Evolutionary conservation across 345 rosid species (phyloP).

Genomic region (Populus ilicifolia): DNA sequence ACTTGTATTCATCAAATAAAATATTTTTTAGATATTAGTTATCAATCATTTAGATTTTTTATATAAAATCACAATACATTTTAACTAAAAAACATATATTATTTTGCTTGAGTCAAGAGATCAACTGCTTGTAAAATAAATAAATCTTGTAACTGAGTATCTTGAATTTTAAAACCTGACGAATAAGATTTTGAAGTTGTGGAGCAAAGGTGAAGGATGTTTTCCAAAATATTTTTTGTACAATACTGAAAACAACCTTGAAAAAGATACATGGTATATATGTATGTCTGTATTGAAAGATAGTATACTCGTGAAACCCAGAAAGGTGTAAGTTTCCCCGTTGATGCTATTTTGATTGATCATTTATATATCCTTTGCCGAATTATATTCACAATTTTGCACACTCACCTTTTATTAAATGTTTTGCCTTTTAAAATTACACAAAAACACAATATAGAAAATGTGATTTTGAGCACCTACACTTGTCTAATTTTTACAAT

Average conservation of each 20-base stretch:
- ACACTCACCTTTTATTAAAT: neutral
- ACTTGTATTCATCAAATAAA: rapidly evolving
- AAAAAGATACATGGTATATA: neutral
- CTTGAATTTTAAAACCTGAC: neutral
- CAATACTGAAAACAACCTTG: neutral
- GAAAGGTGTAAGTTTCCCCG: neutral
- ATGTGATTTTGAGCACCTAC: too few relatives aligned
- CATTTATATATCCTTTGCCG: too few relatives aligned
- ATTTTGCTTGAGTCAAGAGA: too few relatives aligned
- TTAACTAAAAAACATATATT: rapidly evolving
- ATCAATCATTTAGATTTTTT: rapidly evolving
- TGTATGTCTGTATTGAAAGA: neutral
- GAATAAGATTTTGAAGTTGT: neutral
- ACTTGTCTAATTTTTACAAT: too few relatives aligned
- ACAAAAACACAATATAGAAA: too few relatives aligned
- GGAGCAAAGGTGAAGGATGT: neutral
- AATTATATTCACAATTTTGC: neutral
- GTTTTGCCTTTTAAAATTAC: too few relatives aligned
- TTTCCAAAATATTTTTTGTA: neutral
- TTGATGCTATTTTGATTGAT: neutral
- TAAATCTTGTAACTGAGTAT: too few relatives aligned
- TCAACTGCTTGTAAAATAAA: rapidly evolving
- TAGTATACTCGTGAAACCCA: neutral
- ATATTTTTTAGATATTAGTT: rapidly evolving
- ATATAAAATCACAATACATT: rapidly evolving